Evolutionary conservation across 371 early-diverging fungal species (phyloP).

Genomic region (Mortierella sp.): DNA sequence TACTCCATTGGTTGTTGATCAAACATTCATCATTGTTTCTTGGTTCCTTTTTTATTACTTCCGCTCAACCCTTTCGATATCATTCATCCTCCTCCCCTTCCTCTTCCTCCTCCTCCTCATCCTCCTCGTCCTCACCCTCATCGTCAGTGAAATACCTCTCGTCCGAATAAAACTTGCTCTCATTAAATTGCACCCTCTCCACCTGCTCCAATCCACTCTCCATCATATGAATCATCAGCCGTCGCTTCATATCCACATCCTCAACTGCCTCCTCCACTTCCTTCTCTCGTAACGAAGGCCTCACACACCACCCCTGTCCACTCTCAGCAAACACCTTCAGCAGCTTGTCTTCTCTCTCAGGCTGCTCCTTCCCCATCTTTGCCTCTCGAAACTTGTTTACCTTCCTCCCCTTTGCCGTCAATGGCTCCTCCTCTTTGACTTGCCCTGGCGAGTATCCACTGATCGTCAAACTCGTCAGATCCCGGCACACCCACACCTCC

Average conservation of each 20-base stretch:
- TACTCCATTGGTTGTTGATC: no score
- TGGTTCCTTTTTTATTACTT: neutral
- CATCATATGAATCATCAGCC: conserved; percentile 10
- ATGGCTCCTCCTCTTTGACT: neutral
- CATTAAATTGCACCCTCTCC: neutral
- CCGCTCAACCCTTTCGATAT: neutral
- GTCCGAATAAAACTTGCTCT: conserved; percentile 5
- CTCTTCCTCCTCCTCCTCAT: neutral
- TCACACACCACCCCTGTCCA: conserved; percentile 21
- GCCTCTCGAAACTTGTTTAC: neutral
- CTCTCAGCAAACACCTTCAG: neutral
- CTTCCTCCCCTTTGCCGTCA: neutral
- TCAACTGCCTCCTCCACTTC: neutral
- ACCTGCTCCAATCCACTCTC: conserved; percentile 7
- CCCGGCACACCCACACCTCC: neutral
- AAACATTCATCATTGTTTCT: neutral
- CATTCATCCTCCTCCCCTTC: neutral
- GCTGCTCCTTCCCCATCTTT: neutral
- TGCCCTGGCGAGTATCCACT: neutral
- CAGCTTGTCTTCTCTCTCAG: neutral
- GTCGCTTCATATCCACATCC: neutral
- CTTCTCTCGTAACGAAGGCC: neutral
- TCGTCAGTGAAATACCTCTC: neutral
- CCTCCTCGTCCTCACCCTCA: neutral
- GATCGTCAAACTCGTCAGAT: neutral